A percentile compares a stretch with the other conserved stretches of the same genome.
Evolutionary conservation across 2,329 filamentous ascomycete species (phyloP).

Genomic region (Monosporascus sp.): DNA sequence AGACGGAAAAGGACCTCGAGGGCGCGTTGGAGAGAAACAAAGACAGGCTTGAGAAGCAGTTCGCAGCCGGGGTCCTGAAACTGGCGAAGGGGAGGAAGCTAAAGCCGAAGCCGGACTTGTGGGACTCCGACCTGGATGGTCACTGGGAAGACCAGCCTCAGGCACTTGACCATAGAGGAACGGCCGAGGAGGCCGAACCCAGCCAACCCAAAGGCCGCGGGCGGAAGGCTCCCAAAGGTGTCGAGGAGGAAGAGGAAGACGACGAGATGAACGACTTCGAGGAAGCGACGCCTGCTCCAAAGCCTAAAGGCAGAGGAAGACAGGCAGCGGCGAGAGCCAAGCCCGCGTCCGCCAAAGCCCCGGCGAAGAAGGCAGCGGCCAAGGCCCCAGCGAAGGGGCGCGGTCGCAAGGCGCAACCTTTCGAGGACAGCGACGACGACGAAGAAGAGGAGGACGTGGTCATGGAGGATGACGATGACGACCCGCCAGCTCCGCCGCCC

Average conservation of each 20-base stretch:
- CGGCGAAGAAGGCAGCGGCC: conserved; percentile 40
- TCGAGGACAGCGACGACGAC: conserved; percentile 34
- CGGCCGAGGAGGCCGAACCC: conserved; percentile 30
- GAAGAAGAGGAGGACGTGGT: conserved; percentile 47
- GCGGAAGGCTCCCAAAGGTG: conserved; percentile 28
- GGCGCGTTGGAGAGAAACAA: conserved; percentile 70
- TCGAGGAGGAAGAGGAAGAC: conserved; percentile 44
- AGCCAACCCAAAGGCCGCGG: conserved; percentile 22
- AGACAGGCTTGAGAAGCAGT: conserved; percentile 64
- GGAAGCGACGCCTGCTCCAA: conserved; percentile 32
- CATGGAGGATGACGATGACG: conserved; percentile 48
- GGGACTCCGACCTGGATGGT: conserved; percentile 88
- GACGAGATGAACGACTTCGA: conserved; percentile 48
- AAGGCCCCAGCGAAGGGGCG: conserved; percentile 35
- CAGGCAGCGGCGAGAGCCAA: conserved; percentile 27
- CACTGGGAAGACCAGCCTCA: conserved; percentile 77
- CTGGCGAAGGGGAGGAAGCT: conserved; percentile 48
- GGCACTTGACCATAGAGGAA: conserved; percentile 46
- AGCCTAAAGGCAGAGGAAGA: conserved; percentile 22
- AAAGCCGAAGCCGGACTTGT: conserved; percentile 71
- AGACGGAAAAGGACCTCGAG: conserved; percentile 66
- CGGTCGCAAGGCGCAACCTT: conserved; percentile 35
- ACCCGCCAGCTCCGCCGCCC: conserved; percentile 28
- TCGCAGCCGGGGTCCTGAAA: conserved; percentile 59
- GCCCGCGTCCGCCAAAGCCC: conserved; percentile 35